Evolutionary conservation across 139 green algal species (phyloP), one percentile per base, ranked within the genome.

Genomic region (Chlamydomonas incerta): DNA sequence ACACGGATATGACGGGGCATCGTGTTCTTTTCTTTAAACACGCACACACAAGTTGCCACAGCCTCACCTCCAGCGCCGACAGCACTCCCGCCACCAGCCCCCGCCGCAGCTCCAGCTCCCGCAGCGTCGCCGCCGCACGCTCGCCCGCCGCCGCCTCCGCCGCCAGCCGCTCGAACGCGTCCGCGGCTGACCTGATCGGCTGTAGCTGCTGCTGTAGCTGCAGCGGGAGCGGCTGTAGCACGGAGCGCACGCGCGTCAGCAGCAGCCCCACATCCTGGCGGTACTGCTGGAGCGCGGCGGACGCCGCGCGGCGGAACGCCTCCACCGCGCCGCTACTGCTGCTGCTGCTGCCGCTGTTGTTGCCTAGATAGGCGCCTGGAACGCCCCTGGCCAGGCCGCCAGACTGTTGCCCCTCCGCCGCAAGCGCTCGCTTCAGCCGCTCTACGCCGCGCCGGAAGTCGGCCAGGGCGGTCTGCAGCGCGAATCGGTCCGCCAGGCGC

Each of bases 401-500:
- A 14, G 57, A 14, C 55, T 60, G 55, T 6, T 60, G 55, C 18
- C 11, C 60, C 60, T 5, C 60, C 24, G 60, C 18, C 18, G 23
- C 60, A 29, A 74, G 41, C 9, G 41, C 47, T 46, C 66, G 79
- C 31, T 72, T 72, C 8, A 85, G 63, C 1, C 65, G 65, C 18
- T 85, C 79, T 11, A 85, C 69, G 23, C 66, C 79, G 10, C 69
- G 79, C 21, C 79, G 79, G 66, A 85, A 85, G 47, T 85, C 79
- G 11, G 31, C 46, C 29, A 85, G 79, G n/a, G 79, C 79, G 1
- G 79, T 57, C n/a, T 75, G 66, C 4, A 85, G 66, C 31, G 65
- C 66, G 21, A 85, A 85, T 31, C 79, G 79, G 79, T 75, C 66
- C 2, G 79, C 79, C 31, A 85, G 65, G 31, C 79, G 65, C 60